phyloP scores from a whole-genome alignment of 352 stramenopile species.

The Phytopythium mirpurense region DNA sequence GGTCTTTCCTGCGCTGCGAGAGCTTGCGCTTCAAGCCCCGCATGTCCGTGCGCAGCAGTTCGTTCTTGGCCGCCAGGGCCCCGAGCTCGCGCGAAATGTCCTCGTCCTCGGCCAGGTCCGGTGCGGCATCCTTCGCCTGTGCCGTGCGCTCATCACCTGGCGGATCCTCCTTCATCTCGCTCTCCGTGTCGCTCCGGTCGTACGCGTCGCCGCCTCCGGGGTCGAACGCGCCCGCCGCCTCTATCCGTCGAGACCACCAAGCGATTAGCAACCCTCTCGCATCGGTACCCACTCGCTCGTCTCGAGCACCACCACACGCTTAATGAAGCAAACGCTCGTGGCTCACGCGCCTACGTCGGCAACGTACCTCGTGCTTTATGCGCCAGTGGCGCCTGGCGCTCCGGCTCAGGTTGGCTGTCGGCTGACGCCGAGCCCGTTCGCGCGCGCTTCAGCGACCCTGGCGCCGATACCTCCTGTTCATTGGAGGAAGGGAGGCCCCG shows the following conservation, averaged over 20 bases:
- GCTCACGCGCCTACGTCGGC: not conserved
- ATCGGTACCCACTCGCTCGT: not conserved
- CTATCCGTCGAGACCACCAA: not conserved
- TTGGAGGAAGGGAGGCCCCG: not conserved
- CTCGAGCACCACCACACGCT: too few relatives aligned
- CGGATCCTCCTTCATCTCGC: constrained; percentile 9
- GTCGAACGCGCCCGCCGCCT: not conserved
- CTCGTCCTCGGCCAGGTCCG: not conserved
- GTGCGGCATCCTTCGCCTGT: constrained; percentile 8
- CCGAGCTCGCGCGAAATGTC: constrained; percentile 19
- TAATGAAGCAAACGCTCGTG: too few relatives aligned
- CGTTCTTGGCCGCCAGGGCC: constrained; percentile 28
- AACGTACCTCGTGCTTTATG: constrained; percentile 2
- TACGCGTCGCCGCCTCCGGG: not conserved
- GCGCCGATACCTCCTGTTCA: not conserved
- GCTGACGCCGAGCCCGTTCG: not conserved
- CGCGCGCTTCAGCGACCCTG: constrained; percentile 2
- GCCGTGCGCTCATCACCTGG: not conserved
- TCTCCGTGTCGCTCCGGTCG: not conserved
- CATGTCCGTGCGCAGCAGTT: constrained; percentile 33
- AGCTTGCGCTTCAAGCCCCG: constrained; percentile 34
- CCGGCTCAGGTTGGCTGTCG: too few relatives aligned
- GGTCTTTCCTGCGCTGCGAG: constrained; percentile 26
- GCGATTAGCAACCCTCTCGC: not conserved
- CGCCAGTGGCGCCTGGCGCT: not conserved